phyloP scores from a whole-genome alignment of 441 rosid species.

The Biscutella laevigata region DNA sequence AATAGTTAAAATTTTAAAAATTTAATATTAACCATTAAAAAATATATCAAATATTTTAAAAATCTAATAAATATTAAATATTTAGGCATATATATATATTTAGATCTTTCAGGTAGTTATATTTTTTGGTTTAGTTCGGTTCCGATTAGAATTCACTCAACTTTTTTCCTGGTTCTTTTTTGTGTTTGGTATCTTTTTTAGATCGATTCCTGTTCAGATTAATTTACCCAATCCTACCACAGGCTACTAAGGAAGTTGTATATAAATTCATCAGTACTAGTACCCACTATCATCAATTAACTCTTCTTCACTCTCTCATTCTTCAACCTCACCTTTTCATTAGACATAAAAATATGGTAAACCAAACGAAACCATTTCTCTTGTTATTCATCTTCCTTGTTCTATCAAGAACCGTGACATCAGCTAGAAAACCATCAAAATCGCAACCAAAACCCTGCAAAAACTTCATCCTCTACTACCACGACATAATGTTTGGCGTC shows the following conservation, averaged over 20 bases:
- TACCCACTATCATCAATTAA: neutral
- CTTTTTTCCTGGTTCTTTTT: too few species aligned
- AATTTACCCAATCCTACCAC: too few species aligned
- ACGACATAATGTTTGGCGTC: conserved; percentile 69
- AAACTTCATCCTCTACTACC: conserved; percentile 49
- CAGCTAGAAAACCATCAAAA: conserved; percentile 22
- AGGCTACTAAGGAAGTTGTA: neutral
- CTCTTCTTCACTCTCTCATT: conserved; percentile 6
- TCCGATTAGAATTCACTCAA: too few species aligned
- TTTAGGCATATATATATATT: too few species aligned
- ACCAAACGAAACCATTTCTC: conserved; percentile 9
- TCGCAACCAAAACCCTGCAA: conserved; percentile 44
- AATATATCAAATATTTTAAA: too few species aligned
- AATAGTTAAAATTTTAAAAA: too few species aligned
- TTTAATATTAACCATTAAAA: too few species aligned
- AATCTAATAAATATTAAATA: too few species aligned
- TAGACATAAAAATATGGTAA: neutral
- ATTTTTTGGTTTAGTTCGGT: too few species aligned
- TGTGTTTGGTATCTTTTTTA: too few species aligned
- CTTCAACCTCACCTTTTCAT: neutral
- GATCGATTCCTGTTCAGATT: too few species aligned
- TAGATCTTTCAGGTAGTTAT: too few species aligned
- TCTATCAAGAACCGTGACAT: conserved; percentile 10
- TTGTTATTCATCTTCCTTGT: conserved; percentile 11
- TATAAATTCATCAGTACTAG: conserved; percentile 12